A percentile compares a stretch with the other conserved stretches of the same genome.
Evolutionary conservation across 176 grass and related monocot species (phyloP).

Genomic region (Puya raimondii): DNA sequence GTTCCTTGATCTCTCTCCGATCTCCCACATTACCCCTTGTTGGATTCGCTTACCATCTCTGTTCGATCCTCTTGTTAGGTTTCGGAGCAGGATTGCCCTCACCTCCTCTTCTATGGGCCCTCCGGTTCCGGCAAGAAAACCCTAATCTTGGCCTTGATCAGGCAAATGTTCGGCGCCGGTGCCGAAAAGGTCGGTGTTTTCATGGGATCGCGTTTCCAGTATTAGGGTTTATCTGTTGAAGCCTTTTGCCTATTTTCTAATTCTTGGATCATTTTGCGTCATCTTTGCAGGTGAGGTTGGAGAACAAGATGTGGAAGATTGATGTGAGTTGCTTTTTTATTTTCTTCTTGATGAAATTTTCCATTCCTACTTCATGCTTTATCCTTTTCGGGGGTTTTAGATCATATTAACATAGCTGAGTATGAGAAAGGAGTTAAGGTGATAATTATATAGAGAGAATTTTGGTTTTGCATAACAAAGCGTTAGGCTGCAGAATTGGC

Average conservation of each 20-base stretch:
- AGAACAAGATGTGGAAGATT: constrained; percentile 95
- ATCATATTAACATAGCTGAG: too few relatives aligned
- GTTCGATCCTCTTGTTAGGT: constrained; percentile 29
- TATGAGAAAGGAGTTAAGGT: too few relatives aligned
- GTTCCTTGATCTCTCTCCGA: not conserved
- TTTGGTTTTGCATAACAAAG: too few relatives aligned
- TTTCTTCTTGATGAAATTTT: not conserved
- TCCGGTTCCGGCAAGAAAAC: constrained; percentile 94
- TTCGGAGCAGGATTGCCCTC: constrained; percentile 91
- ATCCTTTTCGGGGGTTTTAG: too few relatives aligned
- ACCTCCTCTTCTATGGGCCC: constrained; percentile 92
- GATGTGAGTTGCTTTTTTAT: constrained; percentile 42
- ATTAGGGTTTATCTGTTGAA: not conserved
- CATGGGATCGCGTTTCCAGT: too few relatives aligned
- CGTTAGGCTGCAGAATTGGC: too few relatives aligned
- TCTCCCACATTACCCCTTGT: not conserved
- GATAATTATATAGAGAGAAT: too few relatives aligned
- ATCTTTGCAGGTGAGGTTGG: constrained; percentile 80
- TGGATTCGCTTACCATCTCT: not conserved
- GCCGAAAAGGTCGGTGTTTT: constrained; percentile 47
- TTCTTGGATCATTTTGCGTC: not conserved
- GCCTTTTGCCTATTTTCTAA: constrained; percentile 9
- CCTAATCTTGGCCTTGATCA: constrained; percentile 91
- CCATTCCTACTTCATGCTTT: too few relatives aligned
- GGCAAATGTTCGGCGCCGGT: constrained; percentile 77